These are phyloP conservation scores for Vigna reflexopilosa DNA, from an alignment of 306 rosid species.

Conservation along the genomic window DNA sequence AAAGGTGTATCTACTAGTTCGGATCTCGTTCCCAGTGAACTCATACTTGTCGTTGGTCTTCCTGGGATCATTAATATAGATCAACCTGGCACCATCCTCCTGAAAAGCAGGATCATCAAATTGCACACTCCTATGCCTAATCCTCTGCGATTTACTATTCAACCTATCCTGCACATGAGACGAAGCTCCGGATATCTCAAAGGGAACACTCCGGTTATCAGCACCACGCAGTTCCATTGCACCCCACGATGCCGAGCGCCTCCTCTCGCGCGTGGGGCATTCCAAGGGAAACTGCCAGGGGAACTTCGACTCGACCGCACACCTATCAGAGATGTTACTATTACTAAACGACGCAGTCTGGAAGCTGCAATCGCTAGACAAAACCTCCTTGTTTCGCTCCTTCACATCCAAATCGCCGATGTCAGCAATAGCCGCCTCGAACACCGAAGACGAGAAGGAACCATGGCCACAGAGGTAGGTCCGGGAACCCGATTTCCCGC, in stretches of 20 bases:
- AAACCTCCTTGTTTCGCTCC: constrained; percentile 29
- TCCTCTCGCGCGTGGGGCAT: constrained; percentile 64
- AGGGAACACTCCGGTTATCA: constrained; percentile 41
- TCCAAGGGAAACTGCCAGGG: constrained; percentile 62
- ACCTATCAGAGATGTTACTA: neutral
- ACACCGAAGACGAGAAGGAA: constrained; percentile 51
- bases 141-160: constrained; percentile 58
- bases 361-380: constrained; percentile 48
- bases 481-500: constrained; percentile 45
- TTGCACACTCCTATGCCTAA: constrained; percentile 70
- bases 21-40: constrained; percentile 87
- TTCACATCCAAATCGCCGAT: constrained; percentile 42
- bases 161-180: constrained; percentile 56
- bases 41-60: constrained; percentile 87
- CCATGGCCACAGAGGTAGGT: constrained; percentile 42
- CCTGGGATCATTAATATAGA: constrained; percentile 79
- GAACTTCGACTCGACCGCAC: constrained; percentile 39
- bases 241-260: constrained; percentile 63
- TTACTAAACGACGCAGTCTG: constrained; percentile 31
- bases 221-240: constrained; percentile 73
- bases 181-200: constrained; percentile 56
- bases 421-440: constrained; percentile 40
- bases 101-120: constrained; percentile 62
- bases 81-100: constrained; percentile 75
- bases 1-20: constrained; percentile 83